A percentile compares a stretch with the other conserved stretches of the same genome.
Evolutionary conservation across 2,329 filamentous ascomycete genomes (phyloP).

Genomic region (Penicillium sp.): DNA sequence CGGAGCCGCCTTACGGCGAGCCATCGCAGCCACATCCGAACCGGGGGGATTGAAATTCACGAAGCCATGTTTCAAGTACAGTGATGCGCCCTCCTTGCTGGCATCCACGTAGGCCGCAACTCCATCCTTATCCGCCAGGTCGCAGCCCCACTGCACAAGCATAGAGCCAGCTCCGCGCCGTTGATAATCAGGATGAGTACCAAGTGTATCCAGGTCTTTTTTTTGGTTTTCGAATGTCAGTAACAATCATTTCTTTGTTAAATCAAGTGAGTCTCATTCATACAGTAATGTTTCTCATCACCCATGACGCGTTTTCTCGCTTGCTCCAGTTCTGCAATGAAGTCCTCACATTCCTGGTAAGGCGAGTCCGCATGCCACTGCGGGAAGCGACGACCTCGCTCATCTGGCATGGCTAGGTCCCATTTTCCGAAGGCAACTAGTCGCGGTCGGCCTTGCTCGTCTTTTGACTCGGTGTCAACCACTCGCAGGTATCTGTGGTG

Average conservation of each 20-base stretch:
- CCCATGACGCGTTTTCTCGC: constrained; percentile 20
- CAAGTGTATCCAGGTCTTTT: constrained; percentile 32
- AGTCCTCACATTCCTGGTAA: constrained; percentile 10
- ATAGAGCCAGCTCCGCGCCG: constrained; percentile 35
- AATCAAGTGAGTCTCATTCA: neutral
- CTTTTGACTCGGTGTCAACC: constrained; percentile 13
- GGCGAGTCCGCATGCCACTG: constrained; percentile 22
- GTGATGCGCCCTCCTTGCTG: constrained; percentile 26
- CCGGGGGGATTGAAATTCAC: constrained; percentile 20
- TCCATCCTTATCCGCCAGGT: constrained; percentile 30
- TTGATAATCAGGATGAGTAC: constrained; percentile 37
- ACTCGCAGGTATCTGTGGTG: constrained; percentile 21
- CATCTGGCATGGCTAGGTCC: constrained; percentile 19
- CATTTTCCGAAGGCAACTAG: constrained; percentile 26
- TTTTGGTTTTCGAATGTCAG: neutral
- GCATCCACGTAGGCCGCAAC: constrained; percentile 35
- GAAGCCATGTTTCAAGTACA: constrained; percentile 38
- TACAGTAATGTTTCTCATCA: constrained; percentile 23
- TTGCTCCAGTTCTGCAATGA: constrained; percentile 17
- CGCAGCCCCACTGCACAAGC: constrained; percentile 33
- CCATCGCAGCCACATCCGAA: constrained; percentile 8
- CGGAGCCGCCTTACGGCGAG: neutral
- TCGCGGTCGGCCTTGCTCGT: constrained; percentile 8
- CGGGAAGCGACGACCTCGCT: constrained; percentile 23
- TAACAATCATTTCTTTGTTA: neutral